Evolutionary conservation across 2,329 filamentous ascomycete genomes (phyloP).

Genomic region (Neofusicoccum kwambonambiense): DNA sequence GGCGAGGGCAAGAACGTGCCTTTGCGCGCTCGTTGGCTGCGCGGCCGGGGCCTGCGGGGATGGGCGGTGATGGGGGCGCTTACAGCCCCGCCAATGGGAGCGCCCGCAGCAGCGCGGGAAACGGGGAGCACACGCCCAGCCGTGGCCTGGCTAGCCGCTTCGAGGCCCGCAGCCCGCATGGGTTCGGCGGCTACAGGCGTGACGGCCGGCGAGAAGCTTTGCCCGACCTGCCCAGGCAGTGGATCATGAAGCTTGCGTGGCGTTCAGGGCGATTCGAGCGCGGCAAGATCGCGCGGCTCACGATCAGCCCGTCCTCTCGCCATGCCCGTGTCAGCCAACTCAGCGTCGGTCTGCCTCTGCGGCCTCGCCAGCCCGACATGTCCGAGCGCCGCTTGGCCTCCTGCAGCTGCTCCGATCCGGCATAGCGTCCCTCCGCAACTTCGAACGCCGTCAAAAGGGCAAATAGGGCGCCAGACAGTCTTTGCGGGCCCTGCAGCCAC

Average conservation of each 20-base stretch:
- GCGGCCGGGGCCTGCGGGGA: background rate
- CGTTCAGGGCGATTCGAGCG: slow-evolving; percentile 1
- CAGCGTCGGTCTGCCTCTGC: background rate
- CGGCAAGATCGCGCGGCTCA: background rate
- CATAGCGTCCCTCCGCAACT: background rate
- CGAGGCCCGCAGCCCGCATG: background rate
- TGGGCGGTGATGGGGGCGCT: slow-evolving; percentile 12
- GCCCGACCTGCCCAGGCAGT: background rate
- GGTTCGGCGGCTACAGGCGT: slow-evolving; percentile 8
- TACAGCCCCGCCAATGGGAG: slow-evolving; percentile 1
- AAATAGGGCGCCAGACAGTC: background rate
- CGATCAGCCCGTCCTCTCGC: background rate
- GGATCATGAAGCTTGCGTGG: slow-evolving; percentile 1
- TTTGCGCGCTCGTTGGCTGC: slow-evolving; percentile 12
- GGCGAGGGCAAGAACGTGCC: slow-evolving; percentile 10
- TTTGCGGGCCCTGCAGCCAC: background rate
- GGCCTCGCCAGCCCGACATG: background rate
- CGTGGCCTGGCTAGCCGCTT: slow-evolving; percentile 7
- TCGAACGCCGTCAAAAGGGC: slow-evolving; percentile 1
- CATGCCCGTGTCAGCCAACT: background rate
- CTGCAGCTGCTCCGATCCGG: background rate
- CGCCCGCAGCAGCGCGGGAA: background rate
- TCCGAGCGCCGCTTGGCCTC: background rate
- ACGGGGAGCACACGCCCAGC: slow-evolving; percentile 1
- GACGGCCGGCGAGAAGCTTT: slow-evolving; percentile 8